phyloP scores from a whole-genome alignment of 2,329 filamentous ascomycete genomes.

The Coleophoma cylindrospora region DNA sequence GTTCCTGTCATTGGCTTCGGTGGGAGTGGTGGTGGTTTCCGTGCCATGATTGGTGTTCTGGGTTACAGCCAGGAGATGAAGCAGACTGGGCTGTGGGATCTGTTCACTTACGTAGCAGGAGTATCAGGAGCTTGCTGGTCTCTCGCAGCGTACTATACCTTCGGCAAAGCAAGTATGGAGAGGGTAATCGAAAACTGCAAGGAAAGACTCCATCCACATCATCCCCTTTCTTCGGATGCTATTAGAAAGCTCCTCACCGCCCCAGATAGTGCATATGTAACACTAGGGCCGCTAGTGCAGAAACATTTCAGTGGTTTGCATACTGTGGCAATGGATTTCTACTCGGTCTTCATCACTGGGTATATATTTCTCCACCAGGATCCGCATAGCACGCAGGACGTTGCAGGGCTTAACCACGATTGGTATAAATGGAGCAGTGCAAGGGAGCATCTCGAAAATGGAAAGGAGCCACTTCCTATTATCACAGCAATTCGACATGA shows the following conservation, averaged over 20 bases:
- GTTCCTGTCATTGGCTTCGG: too few relatives aligned
- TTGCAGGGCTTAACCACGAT: too few relatives aligned
- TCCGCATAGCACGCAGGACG: too few relatives aligned
- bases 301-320: too few relatives aligned
- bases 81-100: slow-evolving; percentile 24
- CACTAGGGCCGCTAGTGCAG: too few relatives aligned
- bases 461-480: slow-evolving; percentile 59
- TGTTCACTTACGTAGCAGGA: slow-evolving; percentile 25
- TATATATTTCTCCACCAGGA: too few relatives aligned
- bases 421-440: too few relatives aligned
- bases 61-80: slow-evolving; percentile 26
- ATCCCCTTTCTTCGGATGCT: slow-evolving; percentile 26
- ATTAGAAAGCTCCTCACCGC: too few relatives aligned
- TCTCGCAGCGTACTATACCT: slow-evolving; percentile 26
- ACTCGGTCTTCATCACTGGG: too few relatives aligned
- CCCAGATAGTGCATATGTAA: too few relatives aligned
- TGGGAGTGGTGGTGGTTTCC: too few relatives aligned
- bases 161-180: slow-evolving; percentile 21
- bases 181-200: slow-evolving; percentile 27
- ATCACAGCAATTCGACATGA: slow-evolving; percentile 67
- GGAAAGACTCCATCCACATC: slow-evolving; percentile 24
- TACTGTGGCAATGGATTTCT: too few relatives aligned
- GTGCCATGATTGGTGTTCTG: slow-evolving; percentile 1
- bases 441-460: slow-evolving; percentile 19
- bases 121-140: slow-evolving; percentile 28